A percentile compares a stretch with the other conserved stretches of the same genome.
These are phyloP conservation scores for Lentinus brumalis DNA, from an alignment of 768 basidiomycete species.

Conservation along the genomic window DNA sequence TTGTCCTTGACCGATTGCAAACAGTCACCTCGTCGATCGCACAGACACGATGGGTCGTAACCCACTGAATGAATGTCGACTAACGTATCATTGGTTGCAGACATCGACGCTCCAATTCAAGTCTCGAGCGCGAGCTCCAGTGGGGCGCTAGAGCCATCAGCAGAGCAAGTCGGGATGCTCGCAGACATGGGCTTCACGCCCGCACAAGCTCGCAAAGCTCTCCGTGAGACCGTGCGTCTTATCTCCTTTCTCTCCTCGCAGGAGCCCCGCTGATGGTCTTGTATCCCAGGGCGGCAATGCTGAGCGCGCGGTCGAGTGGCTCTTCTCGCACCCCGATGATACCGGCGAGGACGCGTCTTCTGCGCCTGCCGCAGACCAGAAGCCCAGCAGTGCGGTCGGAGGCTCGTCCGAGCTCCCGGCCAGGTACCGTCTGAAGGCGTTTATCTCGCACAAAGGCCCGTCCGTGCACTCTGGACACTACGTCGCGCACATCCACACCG, in stretches of 20 bases:
- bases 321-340: conserved; percentile 93
- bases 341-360: conserved; percentile 57
- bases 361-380: conserved; percentile 26
- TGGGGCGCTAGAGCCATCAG: conserved; percentile 54
- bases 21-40: too few species aligned
- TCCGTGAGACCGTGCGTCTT: conserved; percentile 76
- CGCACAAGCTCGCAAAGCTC: conserved; percentile 83
- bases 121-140: conserved; percentile 22
- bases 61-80: too few species aligned
- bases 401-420: conserved; percentile 72
- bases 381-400: conserved; percentile 32
- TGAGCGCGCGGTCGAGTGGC: conserved; percentile 93
- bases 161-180: conserved; percentile 73
- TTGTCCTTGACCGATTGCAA: too few species aligned
- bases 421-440: conserved; percentile 81
- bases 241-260: neutral
- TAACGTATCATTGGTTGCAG: too few species aligned
- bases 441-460: conserved; percentile 96
- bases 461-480: conserved; percentile 96
- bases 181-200: conserved; percentile 91
- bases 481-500: conserved; percentile 71
- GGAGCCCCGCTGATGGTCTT: neutral
- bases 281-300: conserved; percentile 60
- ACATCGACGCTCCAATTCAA: conserved; percentile 82
- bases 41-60: too few species aligned